Evolutionary conservation across 1,284 basidiomycete genomes (phyloP), one percentile per base, ranked within the genome.

Genomic region (Farysia itapuensis): DNA sequence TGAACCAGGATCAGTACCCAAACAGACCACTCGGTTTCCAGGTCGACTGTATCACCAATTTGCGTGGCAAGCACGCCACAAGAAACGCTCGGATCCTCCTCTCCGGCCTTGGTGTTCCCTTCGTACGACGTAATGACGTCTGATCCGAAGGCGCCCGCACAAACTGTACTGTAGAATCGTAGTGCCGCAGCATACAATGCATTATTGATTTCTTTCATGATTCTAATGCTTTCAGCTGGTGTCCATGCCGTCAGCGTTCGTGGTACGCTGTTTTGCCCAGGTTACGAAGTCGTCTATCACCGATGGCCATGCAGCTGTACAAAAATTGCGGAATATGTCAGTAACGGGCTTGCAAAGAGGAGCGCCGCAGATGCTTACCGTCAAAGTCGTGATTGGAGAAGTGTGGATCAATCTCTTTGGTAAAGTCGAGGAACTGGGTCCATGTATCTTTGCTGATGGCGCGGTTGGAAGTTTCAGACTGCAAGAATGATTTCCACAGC

Each of bases 401-500:
- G 42, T 83, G 82, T 19, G 82, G 79, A 77, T 96, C 89, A 72
- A 90, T 89, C 38, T 84, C 84, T 58, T 86, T 84, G 31, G 92
- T 81, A 65, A 91, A 91, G 60, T 88, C 87, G 39, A 86, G 79
- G 67, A 92, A 88, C 45, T 75, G 88, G 39, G 82, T 80, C 93
- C 93, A 97, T 2, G 90, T 92, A 79, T 97, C 93, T 79, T 89
- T 91, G 78, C 88, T 92, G 26, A 97, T 82, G 4, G 90, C 90
- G 75, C 88, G 89, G 9, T 81, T 82, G 9, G 58, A 47, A 11
- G 85, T 86, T 67, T 83, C 85, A 70, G 84, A 80, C 30, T 79
- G 80, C 64, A 93, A 77, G 75, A 88, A 97, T 28, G 87, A 85
- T 67, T 89, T 84, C 93, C 93, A 97, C 81, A 85, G 82, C 13